Evolutionary conservation across 306 rosid species (phyloP).

Genomic region (Castanea sativa): DNA sequence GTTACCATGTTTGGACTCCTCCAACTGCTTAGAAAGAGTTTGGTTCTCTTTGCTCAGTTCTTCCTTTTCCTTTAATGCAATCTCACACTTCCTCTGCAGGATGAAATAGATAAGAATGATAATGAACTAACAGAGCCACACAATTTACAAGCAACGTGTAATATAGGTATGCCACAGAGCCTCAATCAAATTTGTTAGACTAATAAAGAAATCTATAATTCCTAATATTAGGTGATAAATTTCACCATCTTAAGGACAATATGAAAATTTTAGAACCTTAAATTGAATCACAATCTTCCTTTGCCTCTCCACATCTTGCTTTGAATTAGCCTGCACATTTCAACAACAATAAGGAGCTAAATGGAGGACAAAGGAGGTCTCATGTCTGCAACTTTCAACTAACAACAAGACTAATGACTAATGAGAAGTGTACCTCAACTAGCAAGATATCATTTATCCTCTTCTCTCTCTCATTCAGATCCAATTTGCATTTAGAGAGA

Average conservation of each 20-base stretch:
- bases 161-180: neutral
- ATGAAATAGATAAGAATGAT: conserved; percentile 4
- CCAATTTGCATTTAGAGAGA: conserved; percentile 58
- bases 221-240: neutral
- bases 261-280: conserved; percentile 48
- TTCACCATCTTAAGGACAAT: neutral
- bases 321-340: conserved; percentile 57
- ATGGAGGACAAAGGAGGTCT: neutral
- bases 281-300: conserved; percentile 42
- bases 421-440: conserved; percentile 51
- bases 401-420: conserved; percentile 4
- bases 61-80: conserved; percentile 63
- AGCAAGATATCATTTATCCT: conserved; percentile 52
- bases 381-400: neutral
- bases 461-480: conserved; percentile 67
- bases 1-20: conserved; percentile 82
- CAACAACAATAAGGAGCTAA: conserved; percentile 16
- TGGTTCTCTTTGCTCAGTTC: conserved; percentile 66
- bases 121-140: neutral
- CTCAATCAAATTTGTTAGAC: neutral
- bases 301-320: conserved; percentile 62
- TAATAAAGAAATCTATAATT: neutral
- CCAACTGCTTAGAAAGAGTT: conserved; percentile 71
- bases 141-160: neutral
- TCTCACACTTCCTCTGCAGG: conserved; percentile 56